Percentiles rank a stretch among this genome's conserved stretches.
These are phyloP conservation scores for Trichophyton mentagrophytes DNA, from an alignment of 2,329 filamentous ascomycete genomes.

Conservation along the genomic window DNA sequence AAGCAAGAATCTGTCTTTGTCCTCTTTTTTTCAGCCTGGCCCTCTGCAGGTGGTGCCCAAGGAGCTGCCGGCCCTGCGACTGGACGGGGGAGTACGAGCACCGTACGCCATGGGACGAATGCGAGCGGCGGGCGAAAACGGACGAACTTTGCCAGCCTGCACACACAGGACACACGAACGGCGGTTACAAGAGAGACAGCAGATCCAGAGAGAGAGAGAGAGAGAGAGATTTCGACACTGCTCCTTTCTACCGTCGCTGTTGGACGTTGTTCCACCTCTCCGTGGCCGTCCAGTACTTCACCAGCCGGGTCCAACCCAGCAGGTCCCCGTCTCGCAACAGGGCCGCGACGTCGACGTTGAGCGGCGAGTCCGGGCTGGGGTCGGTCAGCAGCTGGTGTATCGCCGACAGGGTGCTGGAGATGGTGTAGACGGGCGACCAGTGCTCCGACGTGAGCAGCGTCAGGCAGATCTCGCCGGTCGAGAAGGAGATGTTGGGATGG, in stretches of 20 bases:
- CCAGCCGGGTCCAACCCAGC: conserved; percentile 34
- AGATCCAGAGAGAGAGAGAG: neutral
- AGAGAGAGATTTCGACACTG: neutral
- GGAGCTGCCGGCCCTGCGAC: neutral
- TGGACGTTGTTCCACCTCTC: conserved; percentile 28
- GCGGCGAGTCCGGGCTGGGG: conserved; percentile 34
- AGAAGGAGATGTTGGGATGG: conserved; percentile 65
- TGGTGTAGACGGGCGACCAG: conserved; percentile 78
- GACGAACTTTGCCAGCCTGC: neutral
- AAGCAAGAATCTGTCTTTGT: neutral
- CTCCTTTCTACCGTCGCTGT: neutral
- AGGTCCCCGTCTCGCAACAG: conserved; percentile 34
- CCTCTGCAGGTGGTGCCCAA: neutral
- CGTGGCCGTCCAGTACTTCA: conserved; percentile 36
- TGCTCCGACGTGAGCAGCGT: conserved; percentile 60
- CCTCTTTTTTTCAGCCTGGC: neutral
- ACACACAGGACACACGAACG: neutral
- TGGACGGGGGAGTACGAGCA: neutral
- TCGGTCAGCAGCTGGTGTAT: conserved; percentile 37
- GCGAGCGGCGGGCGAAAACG: neutral
- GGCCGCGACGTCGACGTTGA: conserved; percentile 38
- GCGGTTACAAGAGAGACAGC: neutral
- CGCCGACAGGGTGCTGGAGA: conserved; percentile 39
- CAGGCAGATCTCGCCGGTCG: conserved; percentile 82
- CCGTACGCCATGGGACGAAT: neutral